A percentile compares a stretch with the other conserved stretches of the same genome.
Conservation (phyloP, 305 asterid genomes). For the Fraxinus ornus region DNA sequence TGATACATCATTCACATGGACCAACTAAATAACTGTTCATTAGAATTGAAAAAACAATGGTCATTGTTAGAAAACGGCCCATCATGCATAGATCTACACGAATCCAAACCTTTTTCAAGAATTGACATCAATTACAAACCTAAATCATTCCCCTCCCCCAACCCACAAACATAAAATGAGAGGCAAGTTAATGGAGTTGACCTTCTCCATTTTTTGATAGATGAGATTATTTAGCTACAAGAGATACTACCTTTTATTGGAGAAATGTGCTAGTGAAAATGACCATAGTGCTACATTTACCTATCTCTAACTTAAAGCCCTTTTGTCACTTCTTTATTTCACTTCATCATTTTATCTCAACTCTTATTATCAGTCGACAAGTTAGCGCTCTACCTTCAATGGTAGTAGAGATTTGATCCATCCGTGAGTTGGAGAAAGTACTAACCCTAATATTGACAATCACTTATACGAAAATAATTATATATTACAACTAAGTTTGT, state of each 20-base stretch:
- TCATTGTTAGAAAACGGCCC: too few relatives aligned
- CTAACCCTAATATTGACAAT: neutral
- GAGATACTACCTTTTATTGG: conserved; percentile 7
- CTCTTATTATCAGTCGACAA: neutral
- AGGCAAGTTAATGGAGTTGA: conserved; percentile 19
- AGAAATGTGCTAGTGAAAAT: conserved; percentile 25
- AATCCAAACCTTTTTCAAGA: too few relatives aligned
- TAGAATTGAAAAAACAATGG: neutral
- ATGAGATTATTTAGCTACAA: conserved; percentile 16
- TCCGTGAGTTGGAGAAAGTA: neutral
- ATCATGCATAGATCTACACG: too few relatives aligned
- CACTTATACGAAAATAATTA: neutral
- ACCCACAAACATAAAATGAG: neutral
- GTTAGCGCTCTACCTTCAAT: neutral
- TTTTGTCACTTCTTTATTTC: conserved; percentile 10
- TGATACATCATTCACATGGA: neutral
- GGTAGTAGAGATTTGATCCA: conserved; percentile 19
- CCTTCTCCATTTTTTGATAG: conserved; percentile 4
- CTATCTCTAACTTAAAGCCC: conserved; percentile 22
- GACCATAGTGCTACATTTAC: conserved; percentile 32
- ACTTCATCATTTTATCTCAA: conserved; percentile 23
- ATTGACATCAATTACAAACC: neutral
- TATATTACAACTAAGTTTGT: neutral
- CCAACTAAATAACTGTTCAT: neutral
- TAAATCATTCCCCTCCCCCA: conserved; percentile 4